These are phyloP conservation scores for Sclerotiophoma versabilis DNA, from an alignment of 2,329 filamentous ascomycete species.

Conservation along the genomic window DNA sequence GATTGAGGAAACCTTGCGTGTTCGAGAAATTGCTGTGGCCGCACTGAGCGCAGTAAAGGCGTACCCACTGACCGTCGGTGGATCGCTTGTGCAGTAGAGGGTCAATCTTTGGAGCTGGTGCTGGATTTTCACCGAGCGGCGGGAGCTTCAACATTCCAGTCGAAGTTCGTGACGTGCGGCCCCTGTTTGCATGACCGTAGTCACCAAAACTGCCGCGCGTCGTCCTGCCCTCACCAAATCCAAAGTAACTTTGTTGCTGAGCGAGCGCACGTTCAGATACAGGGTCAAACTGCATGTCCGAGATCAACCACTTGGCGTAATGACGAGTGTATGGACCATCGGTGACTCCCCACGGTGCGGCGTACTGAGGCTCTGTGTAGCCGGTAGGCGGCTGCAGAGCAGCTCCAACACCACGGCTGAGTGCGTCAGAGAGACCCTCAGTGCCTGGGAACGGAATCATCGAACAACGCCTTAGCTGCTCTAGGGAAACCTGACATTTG, in stretches of 20 bases:
- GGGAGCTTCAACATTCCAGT: slow-evolving; percentile 57
- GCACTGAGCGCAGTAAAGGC: slow-evolving; percentile 87
- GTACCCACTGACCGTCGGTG: slow-evolving; percentile 82
- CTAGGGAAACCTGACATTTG: slow-evolving; percentile 91
- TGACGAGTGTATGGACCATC: slow-evolving; percentile 94
- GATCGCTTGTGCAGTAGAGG: slow-evolving; percentile 85
- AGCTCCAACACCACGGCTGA: slow-evolving; percentile 77
- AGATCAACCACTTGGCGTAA: slow-evolving; percentile 94
- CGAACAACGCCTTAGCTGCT: slow-evolving; percentile 91
- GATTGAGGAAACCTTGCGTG: slow-evolving; percentile 99
- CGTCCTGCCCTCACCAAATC: slow-evolving; percentile 70
- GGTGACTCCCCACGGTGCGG: slow-evolving; percentile 86
- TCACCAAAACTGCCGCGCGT: slow-evolving; percentile 79
- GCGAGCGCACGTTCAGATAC: slow-evolving; percentile 48
- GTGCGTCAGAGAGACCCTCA: slow-evolving; percentile 69
- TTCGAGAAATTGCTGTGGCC: slow-evolving; percentile 91
- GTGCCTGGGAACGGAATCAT: slow-evolving; percentile 87
- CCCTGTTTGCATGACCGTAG: slow-evolving; percentile 55
- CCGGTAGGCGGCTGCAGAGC: slow-evolving; percentile 69
- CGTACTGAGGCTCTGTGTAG: slow-evolving; percentile 74
- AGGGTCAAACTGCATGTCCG: slow-evolving; percentile 81
- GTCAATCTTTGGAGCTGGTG: slow-evolving; percentile 69
- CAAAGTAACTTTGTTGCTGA: slow-evolving; percentile 48
- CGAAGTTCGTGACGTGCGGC: slow-evolving; percentile 65
- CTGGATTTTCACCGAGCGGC: slow-evolving; percentile 52